Evolutionary conservation across 2,329 filamentous ascomycete species (phyloP).

Genomic region (Fusarium citri): DNA sequence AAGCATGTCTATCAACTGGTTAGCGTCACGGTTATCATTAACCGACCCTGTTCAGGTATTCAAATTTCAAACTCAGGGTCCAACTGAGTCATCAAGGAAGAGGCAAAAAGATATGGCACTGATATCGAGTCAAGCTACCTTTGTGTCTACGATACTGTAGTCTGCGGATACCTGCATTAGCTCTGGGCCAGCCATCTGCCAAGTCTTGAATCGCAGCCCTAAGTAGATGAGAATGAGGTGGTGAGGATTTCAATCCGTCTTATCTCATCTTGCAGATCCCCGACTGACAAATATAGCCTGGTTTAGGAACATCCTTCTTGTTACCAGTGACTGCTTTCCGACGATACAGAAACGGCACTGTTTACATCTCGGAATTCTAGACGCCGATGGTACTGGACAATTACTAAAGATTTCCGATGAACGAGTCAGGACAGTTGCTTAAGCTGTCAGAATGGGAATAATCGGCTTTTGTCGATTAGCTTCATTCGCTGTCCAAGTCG

Average conservation of each 20-base stretch:
- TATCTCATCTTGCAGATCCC: neutral
- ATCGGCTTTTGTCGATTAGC: slow-evolving; percentile 30
- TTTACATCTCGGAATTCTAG: neutral
- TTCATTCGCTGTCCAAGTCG: neutral
- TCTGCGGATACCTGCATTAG: slow-evolving; percentile 3
- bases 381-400: neutral
- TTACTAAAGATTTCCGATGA: neutral
- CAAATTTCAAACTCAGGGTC: slow-evolving; percentile 10
- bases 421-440: neutral
- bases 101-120: neutral
- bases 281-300: neutral
- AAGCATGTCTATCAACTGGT: neutral
- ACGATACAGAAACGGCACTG: neutral
- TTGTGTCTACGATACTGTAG: neutral
- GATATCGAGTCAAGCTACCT: neutral
- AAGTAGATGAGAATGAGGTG: neutral
- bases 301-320: neutral
- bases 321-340: neutral
- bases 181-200: slow-evolving; percentile 2
- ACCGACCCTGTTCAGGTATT: slow-evolving; percentile 14
- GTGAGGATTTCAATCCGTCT: neutral
- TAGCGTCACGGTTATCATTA: slow-evolving; percentile 24
- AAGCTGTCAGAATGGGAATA: slow-evolving; percentile 40
- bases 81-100: neutral
- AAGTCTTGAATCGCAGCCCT: neutral